Base-by-base conservation (phyloP, 2,329 filamentous ascomycete species). In the Colletotrichum higginsianum region DNA sequence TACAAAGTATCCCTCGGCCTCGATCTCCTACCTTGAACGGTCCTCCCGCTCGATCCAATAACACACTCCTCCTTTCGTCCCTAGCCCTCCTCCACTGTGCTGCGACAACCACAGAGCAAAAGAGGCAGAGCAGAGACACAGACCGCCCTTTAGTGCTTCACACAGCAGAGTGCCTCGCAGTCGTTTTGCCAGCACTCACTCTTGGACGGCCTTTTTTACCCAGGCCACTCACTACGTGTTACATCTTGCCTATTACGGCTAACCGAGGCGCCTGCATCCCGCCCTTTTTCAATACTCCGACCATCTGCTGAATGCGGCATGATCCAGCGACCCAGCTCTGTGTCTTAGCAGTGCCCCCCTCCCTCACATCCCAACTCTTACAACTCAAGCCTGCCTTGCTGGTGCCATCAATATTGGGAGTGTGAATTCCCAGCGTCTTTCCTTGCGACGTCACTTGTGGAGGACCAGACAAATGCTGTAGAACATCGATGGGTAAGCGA, bases 51-150 rank as follows among this genome's bases (percentile, higher is more conserved):
- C 68, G 68, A 62, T 68, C 68, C 65, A 70, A 66, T 72, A 63
- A 71, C 68, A 66, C 66, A 61, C 66, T 70, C 66, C 70, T 50
- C 70, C 61, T 72, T 65, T 72, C 69, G 65, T 72, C 69, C 66
- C 60, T 70, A 69, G 61, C 66, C 62, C 47, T 35, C 42, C 60
- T 18, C 58, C n/a, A 50, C 56, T 42, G 30, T 42, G 26, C 60
- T 69, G 61, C 61, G 61, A 64, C 66, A 72, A 53, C 55, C 61
- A 53, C 55, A 65, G 44, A 69, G 65, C 64, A 57, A 67, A 53
- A 47, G 42, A 71, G 52, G 55, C 58, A n/a, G 60, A 68, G 26
- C 50, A 66, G 56, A 67, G 57, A 71, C 68, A 71, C 68, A 71
- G 68, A 71, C 68, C 68, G 68, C 66, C 42, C 55, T 66, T 56